Conservation (phyloP, 2,329 filamentous ascomycete species). For the Leptographium procerum region DNA sequence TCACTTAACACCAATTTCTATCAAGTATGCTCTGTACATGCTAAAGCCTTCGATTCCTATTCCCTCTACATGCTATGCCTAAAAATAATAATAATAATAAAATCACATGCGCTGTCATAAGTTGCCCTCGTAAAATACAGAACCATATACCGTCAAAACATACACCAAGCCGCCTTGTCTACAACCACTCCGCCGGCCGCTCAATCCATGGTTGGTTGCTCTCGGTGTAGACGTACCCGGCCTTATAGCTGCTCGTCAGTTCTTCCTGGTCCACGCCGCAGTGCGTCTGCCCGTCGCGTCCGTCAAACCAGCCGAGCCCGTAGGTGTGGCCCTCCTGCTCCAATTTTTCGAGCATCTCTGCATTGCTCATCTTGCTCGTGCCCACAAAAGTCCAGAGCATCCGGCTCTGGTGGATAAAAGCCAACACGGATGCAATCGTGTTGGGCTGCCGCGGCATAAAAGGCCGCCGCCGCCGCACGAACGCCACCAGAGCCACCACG, state of each 20-base stretch:
- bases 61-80: background rate
- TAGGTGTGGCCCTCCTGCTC: constrained; percentile 46
- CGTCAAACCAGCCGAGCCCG: constrained; percentile 65
- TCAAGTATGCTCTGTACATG: too few species aligned
- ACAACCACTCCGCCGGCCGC: constrained; percentile 25
- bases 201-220: constrained; percentile 41
- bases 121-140: background rate
- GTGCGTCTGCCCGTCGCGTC: constrained; percentile 61
- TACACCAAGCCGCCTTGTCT: background rate
- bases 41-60: background rate
- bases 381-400: constrained; percentile 69
- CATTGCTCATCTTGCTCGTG: constrained; percentile 50
- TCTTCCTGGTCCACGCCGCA: constrained; percentile 71
- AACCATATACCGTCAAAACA: background rate
- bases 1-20: too few species aligned
- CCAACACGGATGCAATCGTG: constrained; percentile 64
- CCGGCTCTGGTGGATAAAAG: constrained; percentile 69
- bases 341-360: constrained; percentile 50
- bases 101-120: background rate
- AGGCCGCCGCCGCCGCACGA: constrained; percentile 50
- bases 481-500: constrained; percentile 46
- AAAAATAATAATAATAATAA: too few species aligned
- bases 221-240: constrained; percentile 41
- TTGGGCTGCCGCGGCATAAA: constrained; percentile 70
- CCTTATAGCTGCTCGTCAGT: constrained; percentile 52